Conservation (phyloP, 331 rosid genomes). For the Phaseolus coccineus region DNA sequence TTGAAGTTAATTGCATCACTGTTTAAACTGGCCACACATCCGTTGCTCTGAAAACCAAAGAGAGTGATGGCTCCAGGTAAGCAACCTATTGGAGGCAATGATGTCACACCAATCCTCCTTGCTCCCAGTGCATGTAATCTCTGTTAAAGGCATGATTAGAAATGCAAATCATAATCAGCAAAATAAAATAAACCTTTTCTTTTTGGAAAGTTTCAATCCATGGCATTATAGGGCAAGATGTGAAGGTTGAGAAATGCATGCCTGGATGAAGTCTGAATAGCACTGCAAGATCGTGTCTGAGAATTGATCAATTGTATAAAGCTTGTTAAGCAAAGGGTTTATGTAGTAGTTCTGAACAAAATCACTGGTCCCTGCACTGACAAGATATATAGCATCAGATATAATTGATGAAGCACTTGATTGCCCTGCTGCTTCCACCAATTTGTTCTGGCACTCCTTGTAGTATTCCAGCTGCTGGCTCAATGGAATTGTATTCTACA, state of each 20-base stretch:
- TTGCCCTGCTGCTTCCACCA: constrained; percentile 56
- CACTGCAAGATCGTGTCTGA: constrained; percentile 49
- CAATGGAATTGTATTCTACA: constrained; percentile 62
- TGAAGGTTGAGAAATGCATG: constrained; percentile 10
- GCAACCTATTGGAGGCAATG: constrained; percentile 75
- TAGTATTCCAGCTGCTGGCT: constrained; percentile 60
- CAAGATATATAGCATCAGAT: constrained; percentile 58
- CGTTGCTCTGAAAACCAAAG: constrained; percentile 51
- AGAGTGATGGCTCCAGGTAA: constrained; percentile 65
- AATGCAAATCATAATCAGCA: constrained; percentile 11
- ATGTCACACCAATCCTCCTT: constrained; percentile 72
- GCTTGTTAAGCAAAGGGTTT: constrained; percentile 55
- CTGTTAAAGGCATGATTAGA: constrained; percentile 38
- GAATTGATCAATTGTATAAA: constrained; percentile 56
- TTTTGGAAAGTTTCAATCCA: neutral
- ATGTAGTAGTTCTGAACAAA: constrained; percentile 68
- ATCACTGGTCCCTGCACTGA: constrained; percentile 64
- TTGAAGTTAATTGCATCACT: constrained; percentile 61
- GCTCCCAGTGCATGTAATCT: constrained; percentile 66
- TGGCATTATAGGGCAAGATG: neutral
- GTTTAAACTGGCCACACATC: constrained; percentile 60
- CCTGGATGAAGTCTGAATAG: constrained; percentile 61
- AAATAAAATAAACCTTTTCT: neutral
- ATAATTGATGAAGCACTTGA: constrained; percentile 57
- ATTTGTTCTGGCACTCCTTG: constrained; percentile 57